These are phyloP conservation scores for Podospora comata DNA, from an alignment of 495 filamentous ascomycete genomes.

Conservation along the genomic window DNA sequence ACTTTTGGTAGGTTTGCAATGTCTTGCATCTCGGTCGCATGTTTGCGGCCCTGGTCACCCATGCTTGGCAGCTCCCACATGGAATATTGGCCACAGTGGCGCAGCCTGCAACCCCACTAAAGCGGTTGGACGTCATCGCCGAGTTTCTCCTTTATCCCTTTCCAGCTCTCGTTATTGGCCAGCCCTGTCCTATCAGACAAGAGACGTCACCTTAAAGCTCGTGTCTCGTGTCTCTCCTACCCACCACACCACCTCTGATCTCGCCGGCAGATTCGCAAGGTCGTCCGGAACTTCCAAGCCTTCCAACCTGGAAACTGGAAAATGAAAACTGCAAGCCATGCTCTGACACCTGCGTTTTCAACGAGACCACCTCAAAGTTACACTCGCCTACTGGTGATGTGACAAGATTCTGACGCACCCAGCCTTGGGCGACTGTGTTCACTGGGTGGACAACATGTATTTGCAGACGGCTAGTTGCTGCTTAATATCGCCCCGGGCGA, in stretches of 20 bases:
- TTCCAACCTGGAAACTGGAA: not conserved
- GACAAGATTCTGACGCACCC: not conserved
- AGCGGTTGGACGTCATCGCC: conserved; percentile 7
- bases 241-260: not conserved
- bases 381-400: not conserved
- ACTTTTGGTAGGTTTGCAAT: not conserved
- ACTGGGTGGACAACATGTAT: not conserved
- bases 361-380: too few relatives aligned
- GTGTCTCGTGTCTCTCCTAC: conserved; percentile 3
- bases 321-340: too few relatives aligned
- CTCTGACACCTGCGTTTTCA: too few relatives aligned
- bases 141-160: not conserved
- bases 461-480: not conserved
- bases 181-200: not conserved
- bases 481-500: not conserved
- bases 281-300: not conserved
- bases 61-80: not conserved
- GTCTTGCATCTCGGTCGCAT: conserved; percentile 1
- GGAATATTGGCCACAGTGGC: conserved; percentile 1
- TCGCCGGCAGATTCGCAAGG: not conserved
- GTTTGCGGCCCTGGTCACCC: conserved; percentile 1
- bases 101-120: not conserved
- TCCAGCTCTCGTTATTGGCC: not conserved
- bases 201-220: not conserved
- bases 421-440: not conserved